Evolutionary conservation across 768 basidiomycete genomes (phyloP), one percentile per base, ranked within the genome.

Genomic region (Suillus occidentalis): DNA sequence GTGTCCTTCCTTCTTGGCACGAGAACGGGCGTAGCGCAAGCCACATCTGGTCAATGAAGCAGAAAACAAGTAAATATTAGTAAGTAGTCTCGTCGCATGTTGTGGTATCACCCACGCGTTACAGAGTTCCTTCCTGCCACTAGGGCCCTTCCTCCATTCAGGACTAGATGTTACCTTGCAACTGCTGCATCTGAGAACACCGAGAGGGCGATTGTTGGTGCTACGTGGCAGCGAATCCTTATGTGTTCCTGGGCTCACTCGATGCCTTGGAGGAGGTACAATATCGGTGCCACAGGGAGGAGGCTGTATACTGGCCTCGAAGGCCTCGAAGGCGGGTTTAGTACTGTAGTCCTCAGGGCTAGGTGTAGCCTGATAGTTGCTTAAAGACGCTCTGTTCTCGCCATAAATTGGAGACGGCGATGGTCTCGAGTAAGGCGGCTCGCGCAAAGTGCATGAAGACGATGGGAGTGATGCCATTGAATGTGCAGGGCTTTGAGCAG

Each of bases 91-190:
- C 62, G 25, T 59, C 25, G 40, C 40, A 68, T 45, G 62, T 68
- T 31, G 63, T 62, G 68, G 69, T 68, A 73, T 69, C 67, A 84
- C 91, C 81, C 78, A 94, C 90, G 94, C 94, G 80, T 95, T 95
- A 75, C 94, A 95, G 34, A 95, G 82, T 75, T 95, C 92, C 78
- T 95, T 95, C 76, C 91, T 90, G 34, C 94, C 94, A 71, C 86
- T 92, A 61, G 92, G 92, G 22, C 94, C 94, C 76, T 95, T 95
- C 73, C 94, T 81, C 94, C 94, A 95, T 75, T 95, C 94, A 0
- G 94, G 94, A 72, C 92, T 94, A 9, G 84, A 83, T 8, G 89
- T 92, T 13, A 83, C 88, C 76, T 88, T 90, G 77, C 94, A 95
- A 73, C 90, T 92, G 25, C 87, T 84, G 76, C 93, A 95, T 70